Percentiles rank a stretch among this genome's conserved stretches.
These are phyloP conservation scores for Hypomyces perniciosus DNA, from an alignment of 2,329 filamentous ascomycete genomes.

Conservation along the genomic window DNA sequence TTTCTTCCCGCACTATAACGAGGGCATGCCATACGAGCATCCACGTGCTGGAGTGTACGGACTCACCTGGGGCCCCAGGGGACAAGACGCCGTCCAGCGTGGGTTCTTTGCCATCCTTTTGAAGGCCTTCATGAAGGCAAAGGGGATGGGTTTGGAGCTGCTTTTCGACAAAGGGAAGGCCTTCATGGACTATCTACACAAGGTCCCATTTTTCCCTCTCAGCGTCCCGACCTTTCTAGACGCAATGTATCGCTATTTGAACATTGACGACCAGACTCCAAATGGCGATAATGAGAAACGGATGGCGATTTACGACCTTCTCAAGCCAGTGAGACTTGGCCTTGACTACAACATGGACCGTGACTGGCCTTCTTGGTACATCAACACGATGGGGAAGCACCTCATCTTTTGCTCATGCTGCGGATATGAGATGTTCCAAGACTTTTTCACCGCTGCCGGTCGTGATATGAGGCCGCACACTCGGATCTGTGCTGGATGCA, in stretches of 20 bases:
- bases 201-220: slow-evolving; percentile 25
- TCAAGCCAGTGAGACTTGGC: slow-evolving; percentile 27
- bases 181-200: slow-evolving; percentile 24
- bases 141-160: slow-evolving; percentile 22
- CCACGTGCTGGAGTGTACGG: slow-evolving; percentile 21
- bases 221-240: slow-evolving; percentile 28
- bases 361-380: slow-evolving; percentile 23
- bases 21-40: slow-evolving; percentile 19
- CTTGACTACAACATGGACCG: slow-evolving; percentile 15
- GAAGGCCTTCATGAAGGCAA: slow-evolving; percentile 30
- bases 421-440: slow-evolving; percentile 26
- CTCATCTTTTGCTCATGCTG: slow-evolving; percentile 29
- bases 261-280: slow-evolving; percentile 11
- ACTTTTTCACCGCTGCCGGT: slow-evolving; percentile 22
- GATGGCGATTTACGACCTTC: slow-evolving; percentile 25
- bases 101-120: slow-evolving; percentile 29
- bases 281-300: slow-evolving; percentile 9
- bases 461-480: slow-evolving; percentile 9
- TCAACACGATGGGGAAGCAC: slow-evolving; percentile 18
- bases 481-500: slow-evolving; percentile 26
- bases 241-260: slow-evolving; percentile 25
- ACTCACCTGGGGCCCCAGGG: slow-evolving; percentile 21
- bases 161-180: slow-evolving; percentile 27
- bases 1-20: slow-evolving; percentile 29
- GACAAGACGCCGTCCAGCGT: slow-evolving; percentile 24